phyloP scores from a whole-genome alignment of 2,329 filamentous ascomycete species.

The Lachnellula occidentalis region DNA sequence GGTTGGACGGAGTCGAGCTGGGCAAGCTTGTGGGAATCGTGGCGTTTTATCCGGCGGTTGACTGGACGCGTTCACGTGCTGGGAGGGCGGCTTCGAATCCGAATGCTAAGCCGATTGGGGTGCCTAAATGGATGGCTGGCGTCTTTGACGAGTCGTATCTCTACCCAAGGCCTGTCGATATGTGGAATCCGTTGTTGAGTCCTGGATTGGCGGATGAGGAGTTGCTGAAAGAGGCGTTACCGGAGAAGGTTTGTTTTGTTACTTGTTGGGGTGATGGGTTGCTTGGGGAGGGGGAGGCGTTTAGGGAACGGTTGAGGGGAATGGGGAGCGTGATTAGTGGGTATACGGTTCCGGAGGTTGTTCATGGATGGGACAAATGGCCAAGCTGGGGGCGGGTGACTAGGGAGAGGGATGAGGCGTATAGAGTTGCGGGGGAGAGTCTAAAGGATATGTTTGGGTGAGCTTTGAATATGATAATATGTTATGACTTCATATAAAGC shows the following conservation, averaged over 20 bases:
- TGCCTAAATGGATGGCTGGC: slow-evolving; percentile 7
- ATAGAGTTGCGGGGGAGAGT: slow-evolving; percentile 14
- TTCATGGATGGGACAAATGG: slow-evolving; percentile 25
- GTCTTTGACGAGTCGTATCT: slow-evolving; percentile 18
- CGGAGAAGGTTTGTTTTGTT: slow-evolving; percentile 17
- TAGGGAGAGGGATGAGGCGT: slow-evolving; percentile 18
- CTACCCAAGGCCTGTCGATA: slow-evolving; percentile 4
- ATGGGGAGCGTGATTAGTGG: slow-evolving; percentile 21
- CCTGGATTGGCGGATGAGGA: slow-evolving; percentile 16
- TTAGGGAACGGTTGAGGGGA: slow-evolving; percentile 16
- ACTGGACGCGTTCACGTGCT: slow-evolving; percentile 5
- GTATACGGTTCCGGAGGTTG: slow-evolving; percentile 16
- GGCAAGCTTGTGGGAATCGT: slow-evolving; percentile 11
- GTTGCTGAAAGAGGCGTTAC: slow-evolving; percentile 16
- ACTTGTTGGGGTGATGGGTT: slow-evolving; percentile 23
- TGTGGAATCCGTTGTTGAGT: slow-evolving; percentile 10
- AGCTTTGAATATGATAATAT: neutral
- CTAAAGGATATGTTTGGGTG: slow-evolving; percentile 6
- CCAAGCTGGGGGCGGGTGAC: slow-evolving; percentile 10
- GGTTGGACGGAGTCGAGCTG: neutral
- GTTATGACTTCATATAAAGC: no score
- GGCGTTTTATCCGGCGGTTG: slow-evolving; percentile 13
- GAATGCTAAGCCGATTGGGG: slow-evolving; percentile 4
- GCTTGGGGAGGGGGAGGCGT: slow-evolving; percentile 17
- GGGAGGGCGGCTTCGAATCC: slow-evolving; percentile 8